These are phyloP conservation scores for Monosporascus sp. DNA, from an alignment of 2,329 filamentous ascomycete species.

Conservation along the genomic window DNA sequence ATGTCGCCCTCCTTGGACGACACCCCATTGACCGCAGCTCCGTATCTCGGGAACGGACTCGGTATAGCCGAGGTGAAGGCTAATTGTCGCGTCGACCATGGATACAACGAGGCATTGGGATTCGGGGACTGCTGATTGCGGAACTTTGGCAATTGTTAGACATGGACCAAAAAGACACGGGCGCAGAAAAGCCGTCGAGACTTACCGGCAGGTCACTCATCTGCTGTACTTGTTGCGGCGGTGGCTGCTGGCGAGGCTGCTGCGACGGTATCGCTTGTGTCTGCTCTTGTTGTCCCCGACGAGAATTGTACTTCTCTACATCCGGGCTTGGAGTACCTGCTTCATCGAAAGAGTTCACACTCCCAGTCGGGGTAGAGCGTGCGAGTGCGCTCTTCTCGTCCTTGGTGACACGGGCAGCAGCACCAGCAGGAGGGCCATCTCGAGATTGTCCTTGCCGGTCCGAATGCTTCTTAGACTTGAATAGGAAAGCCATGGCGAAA, in stretches of 20 bases:
- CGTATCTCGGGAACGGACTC: slow-evolving; percentile 93
- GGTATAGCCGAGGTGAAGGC: slow-evolving; percentile 78
- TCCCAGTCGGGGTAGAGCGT: slow-evolving; percentile 71
- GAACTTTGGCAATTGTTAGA: slow-evolving; percentile 31
- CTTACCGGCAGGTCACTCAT: slow-evolving; percentile 34
- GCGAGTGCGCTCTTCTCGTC: slow-evolving; percentile 51
- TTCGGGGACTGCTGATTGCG: slow-evolving; percentile 44
- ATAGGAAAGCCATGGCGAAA: slow-evolving; percentile 70
- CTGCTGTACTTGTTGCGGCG: slow-evolving; percentile 4
- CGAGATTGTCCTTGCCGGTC: slow-evolving; percentile 54
- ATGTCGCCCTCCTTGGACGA: slow-evolving; percentile 96
- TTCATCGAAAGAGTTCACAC: slow-evolving; percentile 66
- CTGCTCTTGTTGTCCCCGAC: slow-evolving; percentile 50
- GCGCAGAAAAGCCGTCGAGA: slow-evolving; percentile 8
- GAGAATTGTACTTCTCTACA: slow-evolving; percentile 50
- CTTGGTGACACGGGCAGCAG: slow-evolving; percentile 41
- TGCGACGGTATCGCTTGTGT: slow-evolving; percentile 22
- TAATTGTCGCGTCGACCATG: slow-evolving; percentile 87
- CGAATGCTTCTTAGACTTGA: slow-evolving; percentile 76
- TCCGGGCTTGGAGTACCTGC: slow-evolving; percentile 59
- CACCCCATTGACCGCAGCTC: slow-evolving; percentile 86
- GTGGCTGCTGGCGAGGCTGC: slow-evolving; percentile 16
- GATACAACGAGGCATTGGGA: slow-evolving; percentile 78
- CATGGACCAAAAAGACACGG: background rate
- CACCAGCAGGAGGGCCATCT: slow-evolving; percentile 44